Base-by-base conservation (phyloP, 176 grass and related monocot genomes). In the Paspalum vaginatum region DNA sequence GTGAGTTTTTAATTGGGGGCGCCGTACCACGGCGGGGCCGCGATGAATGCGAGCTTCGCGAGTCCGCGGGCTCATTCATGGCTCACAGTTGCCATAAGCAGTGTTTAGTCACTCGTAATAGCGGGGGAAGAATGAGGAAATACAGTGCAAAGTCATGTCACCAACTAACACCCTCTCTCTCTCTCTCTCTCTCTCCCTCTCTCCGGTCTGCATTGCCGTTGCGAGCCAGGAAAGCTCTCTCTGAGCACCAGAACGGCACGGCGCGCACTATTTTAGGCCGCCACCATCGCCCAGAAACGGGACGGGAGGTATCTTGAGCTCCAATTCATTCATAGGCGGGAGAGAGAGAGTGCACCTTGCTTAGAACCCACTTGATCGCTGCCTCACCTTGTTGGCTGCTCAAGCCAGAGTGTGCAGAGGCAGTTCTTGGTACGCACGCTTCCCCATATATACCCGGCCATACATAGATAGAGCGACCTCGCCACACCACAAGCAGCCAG, bases 331-430 rank as follows among this genome's bases (percentile, higher is more conserved):
- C 44, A 21, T 66, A 56, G 56, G 26, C 26, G 60, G 54, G 55
- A 1, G 18, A 16, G 48, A 45, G 38, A 44, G 45, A 73, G 65
- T 21, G 78, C 18, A 65, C 61, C 80, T 97, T 97, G 93, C 93
- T 97, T 97, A 81, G 62, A 93, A 77, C 50, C 77, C 71, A 97
- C 83, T 91, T 88, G 88, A 97, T 77, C 91, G 90, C 78, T 82
- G 82, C 85, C 87, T 85, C 82, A 56, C 81, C 81, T 56, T 63
- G 77, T 37, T 62, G 70, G 42, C 77, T 56, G 21, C 21, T 37
- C 68, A 38, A 15, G 15, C n/a, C 74, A 24, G 60, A 16, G 66
- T 1, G 61, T 22, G 58, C 40, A 46, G 44, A 79, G 75, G 61
- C 76, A 16, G 58, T 91, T 94, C 84, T 87, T 93, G 65, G 47